phyloP scores from a whole-genome alignment of 2,329 filamentous ascomycete genomes.

The Aspergillus sojae region DNA sequence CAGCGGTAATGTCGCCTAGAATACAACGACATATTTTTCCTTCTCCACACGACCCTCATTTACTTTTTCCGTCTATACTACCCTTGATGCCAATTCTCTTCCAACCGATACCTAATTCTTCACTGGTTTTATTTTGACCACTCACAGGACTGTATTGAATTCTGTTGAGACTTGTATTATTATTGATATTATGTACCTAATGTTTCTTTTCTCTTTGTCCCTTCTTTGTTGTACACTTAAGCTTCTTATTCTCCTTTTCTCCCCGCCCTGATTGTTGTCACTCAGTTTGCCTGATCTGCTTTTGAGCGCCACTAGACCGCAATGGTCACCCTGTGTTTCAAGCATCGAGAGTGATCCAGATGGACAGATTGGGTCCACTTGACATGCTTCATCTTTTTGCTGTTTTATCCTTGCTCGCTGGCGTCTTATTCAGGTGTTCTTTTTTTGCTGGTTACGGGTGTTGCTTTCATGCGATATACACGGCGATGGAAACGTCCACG shows the following conservation, averaged over 20 bases:
- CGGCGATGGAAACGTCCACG: constrained; percentile 10
- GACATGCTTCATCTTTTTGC: neutral
- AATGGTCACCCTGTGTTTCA: neutral
- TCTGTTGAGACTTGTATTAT: constrained; percentile 21
- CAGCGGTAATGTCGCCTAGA: neutral
- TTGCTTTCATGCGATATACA: constrained; percentile 16
- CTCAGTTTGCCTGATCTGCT: neutral
- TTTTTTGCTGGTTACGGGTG: constrained; percentile 3
- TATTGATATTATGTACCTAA: constrained; percentile 20
- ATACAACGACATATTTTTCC: constrained; percentile 2
- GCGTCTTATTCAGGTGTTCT: neutral
- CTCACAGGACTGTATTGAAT: neutral
- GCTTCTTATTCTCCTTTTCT: constrained; percentile 8
- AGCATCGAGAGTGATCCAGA: neutral
- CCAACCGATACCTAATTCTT: constrained; percentile 3
- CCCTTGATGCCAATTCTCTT: neutral
- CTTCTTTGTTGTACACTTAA: constrained; percentile 23
- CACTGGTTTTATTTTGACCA: constrained; percentile 4
- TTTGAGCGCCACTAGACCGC: constrained; percentile 7
- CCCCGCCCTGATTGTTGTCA: neutral
- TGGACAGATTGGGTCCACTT: neutral
- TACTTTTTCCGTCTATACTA: neutral
- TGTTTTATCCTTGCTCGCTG: neutral
- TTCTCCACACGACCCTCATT: neutral
- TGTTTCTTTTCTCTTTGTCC: constrained; percentile 13